Conservation (phyloP, 345 rosid genomes). For the Syzygium grande region DNA sequence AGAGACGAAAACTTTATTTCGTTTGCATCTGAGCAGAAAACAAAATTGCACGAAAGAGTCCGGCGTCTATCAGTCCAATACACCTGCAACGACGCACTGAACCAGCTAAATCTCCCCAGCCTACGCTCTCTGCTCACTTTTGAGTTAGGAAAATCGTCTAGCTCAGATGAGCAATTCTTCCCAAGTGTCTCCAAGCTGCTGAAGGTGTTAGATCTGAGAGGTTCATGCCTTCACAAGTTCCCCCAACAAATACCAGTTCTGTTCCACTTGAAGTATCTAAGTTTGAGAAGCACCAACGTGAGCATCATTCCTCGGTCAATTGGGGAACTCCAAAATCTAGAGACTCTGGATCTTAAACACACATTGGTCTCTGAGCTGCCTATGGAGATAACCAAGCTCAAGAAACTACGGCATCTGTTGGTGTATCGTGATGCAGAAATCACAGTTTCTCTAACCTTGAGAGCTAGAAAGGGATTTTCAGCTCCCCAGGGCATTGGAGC, state of each 20-base stretch:
- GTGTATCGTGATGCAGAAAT: too few species aligned
- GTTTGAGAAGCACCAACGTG: neutral
- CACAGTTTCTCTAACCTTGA: too few species aligned
- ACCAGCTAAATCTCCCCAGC: neutral
- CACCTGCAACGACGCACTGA: rapidly evolving
- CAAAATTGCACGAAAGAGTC: neutral
- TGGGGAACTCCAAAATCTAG: neutral
- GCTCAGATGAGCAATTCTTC: neutral
- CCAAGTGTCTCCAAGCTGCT: neutral
- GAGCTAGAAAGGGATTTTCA: neutral
- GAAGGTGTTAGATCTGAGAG: neutral
- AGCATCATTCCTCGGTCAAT: neutral
- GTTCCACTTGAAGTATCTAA: neutral
- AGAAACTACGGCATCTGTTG: rapidly evolving
- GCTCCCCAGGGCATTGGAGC: neutral
- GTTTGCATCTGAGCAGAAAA: neutral
- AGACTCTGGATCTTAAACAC: neutral
- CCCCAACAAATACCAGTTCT: neutral
- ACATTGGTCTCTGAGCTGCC: neutral
- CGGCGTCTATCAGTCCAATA: neutral
- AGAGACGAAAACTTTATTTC: too few species aligned
- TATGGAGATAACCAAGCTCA: neutral
- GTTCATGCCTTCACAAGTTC: neutral
- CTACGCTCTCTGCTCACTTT: neutral
- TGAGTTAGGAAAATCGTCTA: neutral